phyloP scores from a whole-genome alignment of 768 basidiomycete genomes.

The Panaeolus cyanescens region DNA sequence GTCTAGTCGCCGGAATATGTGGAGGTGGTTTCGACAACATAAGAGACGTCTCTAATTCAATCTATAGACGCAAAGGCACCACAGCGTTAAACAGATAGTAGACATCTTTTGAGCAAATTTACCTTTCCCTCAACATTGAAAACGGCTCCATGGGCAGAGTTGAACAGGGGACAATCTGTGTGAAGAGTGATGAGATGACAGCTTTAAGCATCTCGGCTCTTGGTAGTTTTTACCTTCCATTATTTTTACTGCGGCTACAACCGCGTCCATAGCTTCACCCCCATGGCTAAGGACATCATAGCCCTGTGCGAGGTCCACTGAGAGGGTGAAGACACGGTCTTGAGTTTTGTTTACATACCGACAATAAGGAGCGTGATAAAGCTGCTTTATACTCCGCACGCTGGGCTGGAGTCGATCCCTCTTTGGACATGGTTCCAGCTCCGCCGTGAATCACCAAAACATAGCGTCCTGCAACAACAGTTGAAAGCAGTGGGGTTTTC shows the following conservation, averaged over 20 bases:
- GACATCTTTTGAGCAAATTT: constrained; percentile 5
- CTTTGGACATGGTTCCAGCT: constrained; percentile 67
- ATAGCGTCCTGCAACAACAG: constrained; percentile 17
- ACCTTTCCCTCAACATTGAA: constrained; percentile 84
- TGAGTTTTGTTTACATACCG: constrained; percentile 26
- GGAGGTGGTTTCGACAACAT: constrained; percentile 84
- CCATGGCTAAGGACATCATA: constrained; percentile 62
- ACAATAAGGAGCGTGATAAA: constrained; percentile 54
- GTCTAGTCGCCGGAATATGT: constrained; percentile 55
- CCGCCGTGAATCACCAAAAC: constrained; percentile 80
- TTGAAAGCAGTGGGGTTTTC: constrained; percentile 13
- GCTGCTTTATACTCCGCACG: constrained; percentile 57
- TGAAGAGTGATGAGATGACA: background rate
- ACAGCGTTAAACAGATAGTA: background rate
- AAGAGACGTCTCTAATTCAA: constrained; percentile 79
- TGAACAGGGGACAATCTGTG: constrained; percentile 76
- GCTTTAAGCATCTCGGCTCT: background rate
- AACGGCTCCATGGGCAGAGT: constrained; percentile 79
- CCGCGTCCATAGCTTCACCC: constrained; percentile 85
- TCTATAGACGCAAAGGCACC: constrained; percentile 39
- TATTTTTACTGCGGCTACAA: constrained; percentile 67
- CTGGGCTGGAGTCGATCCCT: constrained; percentile 54
- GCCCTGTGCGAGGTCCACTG: constrained; percentile 37
- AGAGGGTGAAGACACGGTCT: background rate
- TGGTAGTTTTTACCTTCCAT: constrained; percentile 62